Conservation (phyloP, 1,139 yeast species). For the Candida pseudocylindracea region DNA sequence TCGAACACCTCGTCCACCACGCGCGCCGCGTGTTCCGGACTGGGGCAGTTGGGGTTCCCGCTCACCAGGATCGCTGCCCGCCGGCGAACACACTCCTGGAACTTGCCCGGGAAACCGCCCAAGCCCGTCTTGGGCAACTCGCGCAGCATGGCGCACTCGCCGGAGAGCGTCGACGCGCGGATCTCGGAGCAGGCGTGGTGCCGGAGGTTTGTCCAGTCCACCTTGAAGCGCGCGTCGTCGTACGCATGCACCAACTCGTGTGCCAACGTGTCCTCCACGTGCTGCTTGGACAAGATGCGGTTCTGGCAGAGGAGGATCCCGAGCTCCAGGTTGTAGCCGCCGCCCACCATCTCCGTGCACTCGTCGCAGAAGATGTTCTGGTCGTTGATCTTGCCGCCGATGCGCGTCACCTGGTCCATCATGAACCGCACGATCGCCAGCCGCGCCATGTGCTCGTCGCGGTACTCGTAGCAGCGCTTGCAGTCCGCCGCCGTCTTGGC, state of each 20-base stretch:
- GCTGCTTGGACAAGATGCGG: conserved; percentile 55
- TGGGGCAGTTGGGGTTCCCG: conserved; percentile 68
- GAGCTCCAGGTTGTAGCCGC: conserved; percentile 80
- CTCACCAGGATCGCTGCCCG: conserved; percentile 69
- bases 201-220: conserved; percentile 60
- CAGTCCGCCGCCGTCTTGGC: conserved; percentile 31
- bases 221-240: conserved; percentile 72
- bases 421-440: conserved; percentile 79
- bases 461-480: conserved; percentile 40
- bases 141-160: conserved; percentile 83
- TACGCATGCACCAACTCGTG: conserved; percentile 91
- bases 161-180: conserved; percentile 80
- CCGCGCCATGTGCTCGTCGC: conserved; percentile 59
- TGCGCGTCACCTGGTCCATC: conserved; percentile 61
- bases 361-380: conserved; percentile 52
- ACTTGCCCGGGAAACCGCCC: conserved; percentile 51
- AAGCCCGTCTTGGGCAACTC: conserved; percentile 53
- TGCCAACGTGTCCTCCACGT: conserved; percentile 73
- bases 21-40: conserved; percentile 49
- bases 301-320: conserved; percentile 83
- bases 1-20: conserved; percentile 80
- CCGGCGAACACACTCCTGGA: conserved; percentile 76
- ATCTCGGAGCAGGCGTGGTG: conserved; percentile 98
- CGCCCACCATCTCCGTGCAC: conserved; percentile 75
- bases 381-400: conserved; percentile 26